Conservation (phyloP, 73 alveolate species). For the Effrenium voratum region DNA sequence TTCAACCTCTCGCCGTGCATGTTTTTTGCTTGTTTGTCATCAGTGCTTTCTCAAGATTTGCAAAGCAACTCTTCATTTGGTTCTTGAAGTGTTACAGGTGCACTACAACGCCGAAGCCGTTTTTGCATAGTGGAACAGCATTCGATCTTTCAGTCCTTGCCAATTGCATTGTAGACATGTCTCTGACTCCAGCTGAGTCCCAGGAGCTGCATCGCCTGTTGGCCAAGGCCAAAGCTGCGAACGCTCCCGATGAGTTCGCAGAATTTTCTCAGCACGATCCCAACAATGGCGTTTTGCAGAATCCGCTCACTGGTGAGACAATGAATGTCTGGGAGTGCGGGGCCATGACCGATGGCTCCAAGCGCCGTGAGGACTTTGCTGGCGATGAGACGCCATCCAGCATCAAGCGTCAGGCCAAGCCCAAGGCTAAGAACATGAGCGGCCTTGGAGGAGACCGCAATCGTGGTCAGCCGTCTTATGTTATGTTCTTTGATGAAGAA, state of each 20-base stretch:
- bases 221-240: neutral
- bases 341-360: neutral
- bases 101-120: neutral
- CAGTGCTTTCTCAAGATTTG: neutral
- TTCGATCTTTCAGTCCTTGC: too few species aligned
- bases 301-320: neutral
- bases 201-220: neutral
- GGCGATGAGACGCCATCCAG: neutral
- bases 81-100: neutral
- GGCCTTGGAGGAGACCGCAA: neutral
- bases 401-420: too few species aligned
- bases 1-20: neutral
- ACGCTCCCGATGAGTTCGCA: neutral
- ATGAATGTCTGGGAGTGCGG: too few species aligned
- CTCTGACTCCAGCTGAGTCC: neutral
- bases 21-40: neutral
- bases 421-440: neutral
- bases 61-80: neutral
- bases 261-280: neutral
- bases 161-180: neutral
- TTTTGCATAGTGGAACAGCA: too few species aligned
- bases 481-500: neutral
- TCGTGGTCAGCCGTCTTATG: neutral
- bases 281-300: neutral
- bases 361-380: neutral